A percentile compares a stretch with the other conserved stretches of the same genome.
Conservation (phyloP, 2,329 filamentous ascomycete genomes). For the Pseudogymnoascus sp. region DNA sequence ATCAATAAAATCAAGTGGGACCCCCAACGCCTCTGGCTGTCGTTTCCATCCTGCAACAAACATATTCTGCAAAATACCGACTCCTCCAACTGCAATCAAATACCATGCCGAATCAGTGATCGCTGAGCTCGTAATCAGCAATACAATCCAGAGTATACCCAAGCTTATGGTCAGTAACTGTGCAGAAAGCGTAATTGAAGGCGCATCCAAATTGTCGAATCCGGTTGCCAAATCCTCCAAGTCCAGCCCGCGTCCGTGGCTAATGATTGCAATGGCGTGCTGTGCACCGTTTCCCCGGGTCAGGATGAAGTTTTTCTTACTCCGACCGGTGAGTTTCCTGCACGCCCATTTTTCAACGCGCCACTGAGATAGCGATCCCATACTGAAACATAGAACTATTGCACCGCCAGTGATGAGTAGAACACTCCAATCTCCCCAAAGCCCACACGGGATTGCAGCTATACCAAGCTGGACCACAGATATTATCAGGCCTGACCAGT, state of each 20-base stretch:
- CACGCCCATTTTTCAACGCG: constrained; percentile 37
- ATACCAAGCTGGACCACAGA: constrained; percentile 17
- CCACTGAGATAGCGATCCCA: constrained; percentile 36
- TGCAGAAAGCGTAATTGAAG: not conserved
- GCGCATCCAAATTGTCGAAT: constrained; percentile 15
- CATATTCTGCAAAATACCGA: constrained; percentile 37
- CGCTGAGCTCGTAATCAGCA: constrained; percentile 35
- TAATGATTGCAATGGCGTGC: constrained; percentile 34
- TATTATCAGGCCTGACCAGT: constrained; percentile 21
- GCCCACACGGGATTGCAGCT: constrained; percentile 15
- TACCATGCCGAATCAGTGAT: constrained; percentile 34
- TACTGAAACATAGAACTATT: constrained; percentile 31
- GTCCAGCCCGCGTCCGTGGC: constrained; percentile 30
- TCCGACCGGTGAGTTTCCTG: constrained; percentile 28
- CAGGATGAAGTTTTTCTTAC: constrained; percentile 23
- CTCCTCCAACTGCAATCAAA: constrained; percentile 33
- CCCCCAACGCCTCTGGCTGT: constrained; percentile 22
- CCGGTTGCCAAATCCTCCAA: constrained; percentile 36
- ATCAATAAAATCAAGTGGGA: constrained; percentile 10
- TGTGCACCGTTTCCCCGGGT: constrained; percentile 36
- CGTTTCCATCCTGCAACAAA: constrained; percentile 29
- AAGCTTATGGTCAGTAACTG: constrained; percentile 20
- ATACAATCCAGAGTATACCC: constrained; percentile 32
- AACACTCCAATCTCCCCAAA: constrained; percentile 23
- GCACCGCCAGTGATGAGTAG: constrained; percentile 34